Evolutionary conservation across 352 stramenopile genomes (phyloP), one percentile per base, ranked within the genome.

Genomic region (Phytopythium ostracodes): DNA sequence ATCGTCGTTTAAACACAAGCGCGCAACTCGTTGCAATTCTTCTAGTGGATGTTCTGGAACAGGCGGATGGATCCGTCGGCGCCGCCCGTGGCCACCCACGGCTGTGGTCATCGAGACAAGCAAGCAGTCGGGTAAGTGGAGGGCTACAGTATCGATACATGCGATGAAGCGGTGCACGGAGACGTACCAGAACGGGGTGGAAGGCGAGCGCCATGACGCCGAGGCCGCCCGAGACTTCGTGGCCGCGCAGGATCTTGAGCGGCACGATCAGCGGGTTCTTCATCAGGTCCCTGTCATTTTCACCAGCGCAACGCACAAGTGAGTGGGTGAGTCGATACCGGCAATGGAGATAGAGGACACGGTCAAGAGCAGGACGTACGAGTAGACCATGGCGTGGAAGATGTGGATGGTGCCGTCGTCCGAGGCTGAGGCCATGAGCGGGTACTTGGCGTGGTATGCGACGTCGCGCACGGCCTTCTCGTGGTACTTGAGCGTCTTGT

Each of bases 331-430:
- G 12, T 61, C 24, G 29, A 35, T 17, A n/a, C n/a, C n/a, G n/a
- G n/a, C n/a, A n/a, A n/a, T n/a, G n/a, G n/a, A n/a, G n/a, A n/a
- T n/a, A n/a, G n/a, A n/a, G n/a, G n/a, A n/a, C n/a, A n/a, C n/a
- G n/a, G n/a, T n/a, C n/a, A n/a, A n/a, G n/a, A n/a, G n/a, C n/a
- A n/a, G n/a, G 24, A 91, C 85, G 81, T 92, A 94, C 85, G 87
- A 98, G 83, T 99, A 99, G 22, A 99, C 97, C 87, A 98, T 99
- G 33, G 94, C 91, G 72, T 99, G 98, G 84, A 99, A 99, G 44
- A 99, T 96, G 78, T 99, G 97, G 66, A 99, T 96, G 51, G 84
- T 94, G 62, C 97, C 98, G 72, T 99, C 98, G 67, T 99, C 98
- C 24, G 96, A 98, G 27, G 94, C 95, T 38, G 97, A 99, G 20